Percentiles rank a stretch among this genome's conserved stretches.
Conservation (phyloP, 768 basidiomycete species). For the Albatrellus ellisii region DNA sequence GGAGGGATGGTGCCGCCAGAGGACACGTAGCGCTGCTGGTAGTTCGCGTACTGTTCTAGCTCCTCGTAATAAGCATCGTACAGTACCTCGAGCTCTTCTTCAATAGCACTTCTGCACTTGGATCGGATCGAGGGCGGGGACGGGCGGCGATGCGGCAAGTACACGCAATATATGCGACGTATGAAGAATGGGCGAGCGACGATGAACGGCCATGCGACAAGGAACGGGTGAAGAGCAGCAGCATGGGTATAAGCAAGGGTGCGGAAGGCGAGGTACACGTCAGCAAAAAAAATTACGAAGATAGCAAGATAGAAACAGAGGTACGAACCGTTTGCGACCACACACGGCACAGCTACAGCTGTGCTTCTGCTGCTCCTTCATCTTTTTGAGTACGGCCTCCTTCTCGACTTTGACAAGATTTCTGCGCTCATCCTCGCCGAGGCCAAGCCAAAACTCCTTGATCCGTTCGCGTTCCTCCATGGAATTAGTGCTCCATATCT, state of each 20-base stretch:
- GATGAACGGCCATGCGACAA: no score
- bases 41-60: constrained; percentile 97
- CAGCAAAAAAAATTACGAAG: constrained; percentile 16
- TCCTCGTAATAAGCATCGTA: constrained; percentile 99
- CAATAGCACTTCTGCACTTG: constrained; percentile 75
- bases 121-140: not conserved
- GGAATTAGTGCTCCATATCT: constrained; percentile 92
- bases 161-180: no score
- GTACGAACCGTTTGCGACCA: constrained; percentile 85
- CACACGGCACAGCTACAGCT: constrained; percentile 93
- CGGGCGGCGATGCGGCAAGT: not conserved
- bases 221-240: constrained; percentile 9
- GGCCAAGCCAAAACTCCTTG: constrained; percentile 93
- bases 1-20: constrained; percentile 84
- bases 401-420: constrained; percentile 96
- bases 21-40: constrained; percentile 90
- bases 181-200: no score
- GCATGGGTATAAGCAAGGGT: constrained; percentile 7
- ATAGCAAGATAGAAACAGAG: constrained; percentile 18
- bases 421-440: constrained; percentile 84
- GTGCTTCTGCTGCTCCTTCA: constrained; percentile 99
- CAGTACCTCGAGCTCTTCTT: constrained; percentile 98
- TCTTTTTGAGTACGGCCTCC: constrained; percentile 93
- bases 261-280: not conserved
- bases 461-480: constrained; percentile 93